These are phyloP conservation scores for Aspergillus quadricinctus DNA, from an alignment of 2,329 filamentous ascomycete species.

Conservation along the genomic window DNA sequence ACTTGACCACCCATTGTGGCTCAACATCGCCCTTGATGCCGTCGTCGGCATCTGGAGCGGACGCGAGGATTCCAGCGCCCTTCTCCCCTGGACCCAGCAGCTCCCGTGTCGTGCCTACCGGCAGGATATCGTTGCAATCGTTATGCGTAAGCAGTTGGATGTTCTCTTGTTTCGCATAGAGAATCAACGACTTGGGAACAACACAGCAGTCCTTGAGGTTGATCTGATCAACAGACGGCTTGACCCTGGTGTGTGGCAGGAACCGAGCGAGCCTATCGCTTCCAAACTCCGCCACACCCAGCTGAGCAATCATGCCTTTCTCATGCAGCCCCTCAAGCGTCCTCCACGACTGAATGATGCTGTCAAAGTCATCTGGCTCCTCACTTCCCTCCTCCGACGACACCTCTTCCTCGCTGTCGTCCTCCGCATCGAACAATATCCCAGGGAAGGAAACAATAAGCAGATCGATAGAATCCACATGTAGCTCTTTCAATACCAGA, in stretches of 20 bases:
- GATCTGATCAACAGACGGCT: conserved; percentile 87
- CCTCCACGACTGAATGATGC: conserved; percentile 63
- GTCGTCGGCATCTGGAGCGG: conserved; percentile 47
- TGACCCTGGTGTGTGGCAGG: conserved; percentile 63
- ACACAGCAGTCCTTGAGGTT: conserved; percentile 95
- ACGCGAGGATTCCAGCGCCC: conserved; percentile 72
- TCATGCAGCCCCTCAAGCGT: conserved; percentile 69
- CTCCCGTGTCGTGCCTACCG: conserved; percentile 77
- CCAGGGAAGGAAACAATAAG: conserved; percentile 91
- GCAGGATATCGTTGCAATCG: conserved; percentile 88
- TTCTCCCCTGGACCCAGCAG: conserved; percentile 68
- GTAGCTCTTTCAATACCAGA: conserved; percentile 75
- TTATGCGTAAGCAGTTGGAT: conserved; percentile 92
- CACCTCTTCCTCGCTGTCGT: conserved; percentile 68
- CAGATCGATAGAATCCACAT: conserved; percentile 72
- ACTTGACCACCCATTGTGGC: conserved; percentile 94
- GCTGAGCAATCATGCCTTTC: conserved; percentile 65
- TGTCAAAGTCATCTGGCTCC: conserved; percentile 52
- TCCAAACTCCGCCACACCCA: conserved; percentile 90
- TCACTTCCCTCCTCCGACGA: conserved; percentile 41
- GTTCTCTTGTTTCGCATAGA: conserved; percentile 74
- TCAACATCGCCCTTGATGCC: conserved; percentile 71
- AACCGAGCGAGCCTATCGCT: conserved; percentile 76
- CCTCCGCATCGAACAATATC: conserved; percentile 88
- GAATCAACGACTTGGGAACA: conserved; percentile 79